Conservation (phyloP, 23 red algal genomes). For the Gracilariopsis chorda region DNA sequence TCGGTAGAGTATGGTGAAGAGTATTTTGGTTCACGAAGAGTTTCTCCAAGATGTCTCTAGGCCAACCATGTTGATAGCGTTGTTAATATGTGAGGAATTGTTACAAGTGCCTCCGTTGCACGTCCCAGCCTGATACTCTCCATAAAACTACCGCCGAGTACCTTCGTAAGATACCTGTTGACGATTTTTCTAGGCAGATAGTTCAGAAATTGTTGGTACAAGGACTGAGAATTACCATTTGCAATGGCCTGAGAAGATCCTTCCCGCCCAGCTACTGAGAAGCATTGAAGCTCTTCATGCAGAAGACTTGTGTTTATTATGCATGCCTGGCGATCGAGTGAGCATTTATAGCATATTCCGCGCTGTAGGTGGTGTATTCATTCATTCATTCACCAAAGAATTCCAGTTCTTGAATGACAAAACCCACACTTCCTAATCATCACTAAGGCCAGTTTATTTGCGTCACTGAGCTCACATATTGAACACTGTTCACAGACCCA, state of each 20-base stretch:
- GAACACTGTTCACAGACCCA: too few species aligned
- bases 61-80: conserved; percentile 75
- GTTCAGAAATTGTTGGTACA: conserved; percentile 91
- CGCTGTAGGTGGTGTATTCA: conserved; percentile 75
- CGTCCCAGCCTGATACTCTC: conserved; percentile 85
- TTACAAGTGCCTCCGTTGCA: conserved; percentile 81
- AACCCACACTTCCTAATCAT: too few species aligned
- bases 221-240: conserved; percentile 84
- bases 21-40: conserved; percentile 74
- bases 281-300: conserved; percentile 89
- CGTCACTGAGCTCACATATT: too few species aligned
- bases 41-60: conserved; percentile 79
- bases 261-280: conserved; percentile 90
- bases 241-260: conserved; percentile 93
- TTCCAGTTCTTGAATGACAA: too few species aligned
- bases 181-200: conserved; percentile 93
- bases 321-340: conserved; percentile 95
- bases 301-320: conserved; percentile 83
- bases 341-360: conserved; percentile 82
- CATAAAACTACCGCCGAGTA: conserved; percentile 84
- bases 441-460: too few species aligned
- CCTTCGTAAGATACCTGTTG: conserved; percentile 78
- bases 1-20: conserved; percentile 68
- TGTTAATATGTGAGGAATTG: conserved; percentile 92
- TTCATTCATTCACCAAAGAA: too few species aligned